Evolutionary conservation across 208 protist species (phyloP).

Genomic region (Zelonia costaricensis): DNA sequence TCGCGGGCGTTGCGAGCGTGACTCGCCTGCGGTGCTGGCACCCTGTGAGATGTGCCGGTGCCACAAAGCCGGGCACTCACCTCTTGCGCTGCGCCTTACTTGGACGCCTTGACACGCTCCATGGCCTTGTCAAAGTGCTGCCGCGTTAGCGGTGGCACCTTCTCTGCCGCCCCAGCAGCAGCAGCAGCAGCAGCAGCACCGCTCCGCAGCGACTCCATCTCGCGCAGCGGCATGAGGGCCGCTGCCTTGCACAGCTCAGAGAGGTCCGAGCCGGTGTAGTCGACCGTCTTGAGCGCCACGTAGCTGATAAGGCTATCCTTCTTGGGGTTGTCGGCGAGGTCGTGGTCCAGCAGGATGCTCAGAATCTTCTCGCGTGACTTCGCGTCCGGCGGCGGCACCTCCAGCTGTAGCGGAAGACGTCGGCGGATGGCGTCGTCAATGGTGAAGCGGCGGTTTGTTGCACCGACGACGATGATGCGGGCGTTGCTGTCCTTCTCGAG

Average conservation of each 20-base stretch:
- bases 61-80: no score
- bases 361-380: constrained; percentile 73
- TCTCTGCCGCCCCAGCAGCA: not conserved
- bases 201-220: constrained; percentile 38
- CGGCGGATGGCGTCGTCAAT: constrained; percentile 93
- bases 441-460: constrained; percentile 87
- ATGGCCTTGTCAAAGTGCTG: constrained; percentile 80
- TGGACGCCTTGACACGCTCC: constrained; percentile 66
- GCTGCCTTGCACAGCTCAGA: constrained; percentile 93
- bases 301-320: constrained; percentile 61
- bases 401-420: constrained; percentile 84
- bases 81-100: no score
- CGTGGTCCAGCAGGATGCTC: constrained; percentile 64
- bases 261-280: constrained; percentile 94
- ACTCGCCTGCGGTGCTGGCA: no score
- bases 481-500: constrained; percentile 37
- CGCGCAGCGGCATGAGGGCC: constrained; percentile 69
- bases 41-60: no score
- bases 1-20: no score
- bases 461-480: constrained; percentile 87
- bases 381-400: constrained; percentile 74
- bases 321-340: constrained; percentile 50
- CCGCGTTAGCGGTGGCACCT: constrained; percentile 54
- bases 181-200: not conserved
- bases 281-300: constrained; percentile 77